Percentiles rank a stretch among this genome's conserved stretches.
These are phyloP conservation scores for Aspergillus homomorphus DNA, from an alignment of 495 filamentous ascomycete genomes.

Conservation along the genomic window DNA sequence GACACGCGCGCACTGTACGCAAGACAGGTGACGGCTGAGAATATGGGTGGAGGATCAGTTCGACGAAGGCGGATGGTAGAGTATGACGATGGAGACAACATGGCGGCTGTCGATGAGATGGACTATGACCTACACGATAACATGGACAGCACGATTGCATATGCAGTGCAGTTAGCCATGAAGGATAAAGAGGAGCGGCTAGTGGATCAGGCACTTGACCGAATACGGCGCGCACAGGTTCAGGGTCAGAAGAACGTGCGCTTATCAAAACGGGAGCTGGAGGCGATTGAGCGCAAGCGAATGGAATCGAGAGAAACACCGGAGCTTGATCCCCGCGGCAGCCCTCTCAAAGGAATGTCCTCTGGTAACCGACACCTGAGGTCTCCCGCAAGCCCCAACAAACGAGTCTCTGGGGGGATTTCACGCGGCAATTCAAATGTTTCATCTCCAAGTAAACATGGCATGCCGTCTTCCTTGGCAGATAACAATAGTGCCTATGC, in stretches of 20 bases:
- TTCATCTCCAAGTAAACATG: conserved; percentile 24
- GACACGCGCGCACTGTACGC: conserved; percentile 24
- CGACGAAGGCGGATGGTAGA: conserved; percentile 44
- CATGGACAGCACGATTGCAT: conserved; percentile 45
- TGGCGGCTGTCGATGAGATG: conserved; percentile 50
- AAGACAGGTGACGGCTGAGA: conserved; percentile 26
- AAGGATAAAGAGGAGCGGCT: conserved; percentile 68
- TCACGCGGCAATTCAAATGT: conserved; percentile 26
- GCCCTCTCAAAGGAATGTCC: conserved; percentile 12
- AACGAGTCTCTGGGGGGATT: conserved; percentile 16
- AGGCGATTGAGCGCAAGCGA: conserved; percentile 69
- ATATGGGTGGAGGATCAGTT: conserved; percentile 27
- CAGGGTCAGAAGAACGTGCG: conserved; percentile 74
- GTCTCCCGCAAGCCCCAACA: conserved; percentile 16
- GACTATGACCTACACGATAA: conserved; percentile 56
- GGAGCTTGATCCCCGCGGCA: conserved; percentile 23
- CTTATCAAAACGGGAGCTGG: conserved; percentile 68
- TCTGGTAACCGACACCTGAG: conserved; percentile 17
- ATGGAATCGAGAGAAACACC: conserved; percentile 45
- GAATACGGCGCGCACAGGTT: conserved; percentile 70
- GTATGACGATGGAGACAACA: conserved; percentile 46
- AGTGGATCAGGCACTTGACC: conserved; percentile 68
- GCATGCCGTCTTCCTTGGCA: conserved; percentile 25
- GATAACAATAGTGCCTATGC: conserved; percentile 24
- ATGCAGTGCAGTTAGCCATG: conserved; percentile 53